Percentiles rank a stretch among this genome's conserved stretches.
These are phyloP conservation scores for Nidularia pulvinata DNA, from an alignment of 768 basidiomycete genomes.

Conservation along the genomic window DNA sequence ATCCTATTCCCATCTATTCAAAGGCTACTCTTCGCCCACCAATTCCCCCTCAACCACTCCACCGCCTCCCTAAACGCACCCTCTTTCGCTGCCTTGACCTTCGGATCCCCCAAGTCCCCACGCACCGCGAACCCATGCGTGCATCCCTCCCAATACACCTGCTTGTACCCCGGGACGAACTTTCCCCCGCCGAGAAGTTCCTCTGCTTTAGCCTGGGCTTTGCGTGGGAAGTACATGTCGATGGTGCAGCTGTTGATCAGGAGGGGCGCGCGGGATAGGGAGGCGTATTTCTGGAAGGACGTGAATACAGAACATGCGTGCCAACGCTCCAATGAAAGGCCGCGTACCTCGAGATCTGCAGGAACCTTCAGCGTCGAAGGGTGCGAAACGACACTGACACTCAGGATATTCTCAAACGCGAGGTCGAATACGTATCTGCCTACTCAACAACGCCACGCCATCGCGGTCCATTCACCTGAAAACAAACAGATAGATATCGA, in stretches of 20 bases:
- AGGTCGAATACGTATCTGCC: conserved; percentile 63
- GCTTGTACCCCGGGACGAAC: conserved; percentile 48
- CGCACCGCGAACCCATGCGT: conserved; percentile 31
- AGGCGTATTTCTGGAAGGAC: conserved; percentile 41
- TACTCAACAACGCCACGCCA: conserved; percentile 11
- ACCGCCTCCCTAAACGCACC: conserved; percentile 26
- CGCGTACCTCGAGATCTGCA: conserved; percentile 57
- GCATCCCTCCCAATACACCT: conserved; percentile 45
- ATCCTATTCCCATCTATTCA: too few species aligned
- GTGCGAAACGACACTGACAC: conserved; percentile 52
- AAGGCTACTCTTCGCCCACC: too few species aligned
- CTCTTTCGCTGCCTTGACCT: conserved; percentile 62
- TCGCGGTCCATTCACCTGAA: not conserved
- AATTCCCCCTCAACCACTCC: too few species aligned
- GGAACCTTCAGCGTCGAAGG: conserved; percentile 63
- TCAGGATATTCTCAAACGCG: conserved; percentile 51
- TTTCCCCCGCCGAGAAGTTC: conserved; percentile 44
- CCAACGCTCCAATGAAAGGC: not conserved
- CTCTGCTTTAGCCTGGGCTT: conserved; percentile 43
- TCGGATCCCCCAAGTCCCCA: conserved; percentile 39
- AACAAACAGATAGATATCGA: too few species aligned
- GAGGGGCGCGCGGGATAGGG: conserved; percentile 48
- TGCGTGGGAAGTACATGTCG: conserved; percentile 50
- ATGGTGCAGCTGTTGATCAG: conserved; percentile 67
- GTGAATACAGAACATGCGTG: not conserved